phyloP scores from a whole-genome alignment of 2,329 filamentous ascomycete species.

The Claviceps citrina region DNA sequence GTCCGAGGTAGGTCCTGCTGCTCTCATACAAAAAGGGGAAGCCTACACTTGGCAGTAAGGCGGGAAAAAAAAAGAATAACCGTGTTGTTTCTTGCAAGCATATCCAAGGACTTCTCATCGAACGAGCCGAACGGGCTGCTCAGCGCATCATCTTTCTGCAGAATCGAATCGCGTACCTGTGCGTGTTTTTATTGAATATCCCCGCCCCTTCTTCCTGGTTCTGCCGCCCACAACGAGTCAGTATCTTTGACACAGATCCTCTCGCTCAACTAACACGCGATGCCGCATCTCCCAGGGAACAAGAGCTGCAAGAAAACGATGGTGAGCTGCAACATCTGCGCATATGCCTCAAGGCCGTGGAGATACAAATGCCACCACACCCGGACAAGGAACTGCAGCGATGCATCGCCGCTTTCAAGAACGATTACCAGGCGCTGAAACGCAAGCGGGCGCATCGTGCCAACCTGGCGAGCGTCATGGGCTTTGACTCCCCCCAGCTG shows the following conservation, averaged over 20 bases:
- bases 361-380: constrained; percentile 39
- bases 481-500: constrained; percentile 14
- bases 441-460: constrained; percentile 24
- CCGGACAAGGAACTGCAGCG: constrained; percentile 40
- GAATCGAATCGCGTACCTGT: constrained; percentile 42
- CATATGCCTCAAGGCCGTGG: constrained; percentile 46
- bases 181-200: too few species aligned
- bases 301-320: constrained; percentile 40
- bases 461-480: constrained; percentile 15
- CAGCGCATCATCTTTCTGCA: constrained; percentile 46
- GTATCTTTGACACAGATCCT: too few species aligned
- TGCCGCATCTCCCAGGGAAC: constrained; percentile 27
- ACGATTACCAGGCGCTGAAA: constrained; percentile 38
- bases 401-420: constrained; percentile 46
- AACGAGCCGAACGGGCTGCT: constrained; percentile 40
- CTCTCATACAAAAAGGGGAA: neutral
- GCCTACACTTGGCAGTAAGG: neutral
- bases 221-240: neutral
- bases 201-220: neutral
- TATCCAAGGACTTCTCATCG: constrained; percentile 45
- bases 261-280: neutral
- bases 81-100: constrained; percentile 25
- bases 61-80: neutral
- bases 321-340: constrained; percentile 46
- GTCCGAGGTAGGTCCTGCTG: constrained; percentile 31